Conservation (phyloP, 306 rosid genomes). For the Vachellia pachyceras region DNA sequence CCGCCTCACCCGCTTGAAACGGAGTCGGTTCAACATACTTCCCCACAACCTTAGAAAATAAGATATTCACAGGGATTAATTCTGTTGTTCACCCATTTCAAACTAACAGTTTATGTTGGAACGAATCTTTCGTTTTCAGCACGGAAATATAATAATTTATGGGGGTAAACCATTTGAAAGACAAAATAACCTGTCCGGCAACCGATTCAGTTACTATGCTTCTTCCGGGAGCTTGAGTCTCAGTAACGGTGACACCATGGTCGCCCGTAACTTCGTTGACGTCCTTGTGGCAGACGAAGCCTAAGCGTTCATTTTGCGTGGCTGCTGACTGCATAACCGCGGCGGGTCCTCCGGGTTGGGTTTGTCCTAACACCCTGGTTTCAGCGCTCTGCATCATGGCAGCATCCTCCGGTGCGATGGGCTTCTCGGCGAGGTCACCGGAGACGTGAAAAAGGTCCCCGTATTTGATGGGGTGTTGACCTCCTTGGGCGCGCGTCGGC, state of each 20-base stretch:
- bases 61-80: background rate
- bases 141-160: no score
- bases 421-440: slow-evolving; percentile 65
- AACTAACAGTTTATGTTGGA: background rate
- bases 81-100: background rate
- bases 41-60: slow-evolving; percentile 57
- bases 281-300: slow-evolving; percentile 53
- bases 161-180: background rate
- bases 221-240: slow-evolving; percentile 57
- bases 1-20: background rate
- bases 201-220: slow-evolving; percentile 68
- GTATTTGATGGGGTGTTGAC: slow-evolving; percentile 58
- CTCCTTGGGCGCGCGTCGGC: slow-evolving; percentile 41
- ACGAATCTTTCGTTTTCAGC: no score
- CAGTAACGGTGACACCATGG: slow-evolving; percentile 63
- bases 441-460: slow-evolving; percentile 67
- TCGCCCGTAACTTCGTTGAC: slow-evolving; percentile 52
- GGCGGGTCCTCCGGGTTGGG: slow-evolving; percentile 65
- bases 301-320: slow-evolving; percentile 57
- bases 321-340: slow-evolving; percentile 75
- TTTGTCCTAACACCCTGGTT: slow-evolving; percentile 56
- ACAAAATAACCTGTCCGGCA: slow-evolving; percentile 67
- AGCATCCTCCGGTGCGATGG: slow-evolving; percentile 71
- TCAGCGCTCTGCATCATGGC: slow-evolving; percentile 88
- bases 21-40: slow-evolving; percentile 52